Conservation (phyloP, 1,284 basidiomycete genomes). For the Fomitopsis palustris region DNA sequence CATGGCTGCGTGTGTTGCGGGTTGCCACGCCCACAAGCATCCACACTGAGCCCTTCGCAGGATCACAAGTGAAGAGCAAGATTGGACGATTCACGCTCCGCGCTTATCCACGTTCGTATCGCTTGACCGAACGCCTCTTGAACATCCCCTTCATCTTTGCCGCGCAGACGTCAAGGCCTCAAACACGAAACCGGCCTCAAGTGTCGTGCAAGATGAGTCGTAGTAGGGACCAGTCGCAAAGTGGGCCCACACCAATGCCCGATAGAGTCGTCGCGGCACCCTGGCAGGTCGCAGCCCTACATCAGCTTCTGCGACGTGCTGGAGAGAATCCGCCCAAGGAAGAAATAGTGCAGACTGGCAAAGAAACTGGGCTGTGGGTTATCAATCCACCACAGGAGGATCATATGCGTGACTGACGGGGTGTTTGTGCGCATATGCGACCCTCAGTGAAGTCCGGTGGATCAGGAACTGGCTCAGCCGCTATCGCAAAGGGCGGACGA, state of each 20-base stretch:
- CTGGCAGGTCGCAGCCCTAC: conserved; percentile 13
- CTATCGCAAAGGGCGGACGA: conserved; percentile 8
- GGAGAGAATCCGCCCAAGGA: conserved; percentile 14
- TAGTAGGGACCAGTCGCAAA: background rate
- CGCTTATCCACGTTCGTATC: background rate
- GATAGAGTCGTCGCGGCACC: conserved; percentile 13
- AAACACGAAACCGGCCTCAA: background rate
- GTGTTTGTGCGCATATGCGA: background rate
- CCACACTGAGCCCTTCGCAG: background rate
- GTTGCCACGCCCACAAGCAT: background rate
- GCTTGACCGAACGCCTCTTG: background rate
- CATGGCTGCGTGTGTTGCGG: background rate
- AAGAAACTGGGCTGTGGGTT: conserved; percentile 22
- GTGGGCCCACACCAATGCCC: background rate
- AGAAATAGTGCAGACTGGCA: conserved; percentile 11
- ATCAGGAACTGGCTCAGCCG: conserved; percentile 20
- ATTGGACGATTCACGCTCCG: background rate
- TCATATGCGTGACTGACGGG: background rate
- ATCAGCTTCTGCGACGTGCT: conserved; percentile 8
- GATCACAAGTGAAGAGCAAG: background rate
- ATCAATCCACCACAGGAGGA: background rate
- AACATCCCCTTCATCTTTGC: background rate
- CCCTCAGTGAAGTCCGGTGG: conserved; percentile 17
- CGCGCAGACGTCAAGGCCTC: background rate
- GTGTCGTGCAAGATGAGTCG: background rate